Conservation (phyloP, 148 eudicot species). For the Spergularia marina region DNA sequence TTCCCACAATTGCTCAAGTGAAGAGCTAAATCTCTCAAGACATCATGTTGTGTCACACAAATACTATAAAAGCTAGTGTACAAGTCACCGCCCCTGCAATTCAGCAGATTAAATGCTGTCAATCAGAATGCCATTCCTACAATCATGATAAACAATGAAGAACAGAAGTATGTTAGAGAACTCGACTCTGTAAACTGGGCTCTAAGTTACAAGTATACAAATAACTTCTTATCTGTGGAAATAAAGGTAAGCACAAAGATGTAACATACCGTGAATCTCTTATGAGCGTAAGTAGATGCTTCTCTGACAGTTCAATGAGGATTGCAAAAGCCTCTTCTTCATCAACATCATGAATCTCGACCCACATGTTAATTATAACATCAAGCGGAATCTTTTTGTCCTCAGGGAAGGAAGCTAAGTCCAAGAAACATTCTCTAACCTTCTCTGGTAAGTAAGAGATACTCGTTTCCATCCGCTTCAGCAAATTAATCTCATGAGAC, state of each 20-base stretch:
- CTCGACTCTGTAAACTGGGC: background rate
- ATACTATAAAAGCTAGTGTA: conserved; percentile 70
- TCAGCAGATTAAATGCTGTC: background rate
- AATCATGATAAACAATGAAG: background rate
- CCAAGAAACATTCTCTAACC: conserved; percentile 80
- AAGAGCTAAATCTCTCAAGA: conserved; percentile 77
- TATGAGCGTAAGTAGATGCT: conserved; percentile 62
- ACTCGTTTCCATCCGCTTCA: conserved; percentile 69
- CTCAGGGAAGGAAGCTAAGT: conserved; percentile 78
- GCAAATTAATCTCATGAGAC: conserved; percentile 67
- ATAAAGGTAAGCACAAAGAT: background rate
- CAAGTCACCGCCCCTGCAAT: conserved; percentile 66
- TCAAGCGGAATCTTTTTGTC: conserved; percentile 75
- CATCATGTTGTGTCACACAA: conserved; percentile 81
- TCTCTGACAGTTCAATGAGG: conserved; percentile 74
- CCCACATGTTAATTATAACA: conserved; percentile 74
- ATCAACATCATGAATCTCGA: conserved; percentile 68
- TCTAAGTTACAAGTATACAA: background rate
- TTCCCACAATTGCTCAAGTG: conserved; percentile 49
- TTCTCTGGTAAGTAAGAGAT: conserved; percentile 50
- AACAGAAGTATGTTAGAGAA: background rate
- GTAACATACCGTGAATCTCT: conserved; percentile 63
- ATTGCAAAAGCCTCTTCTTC: conserved; percentile 75
- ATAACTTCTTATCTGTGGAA: too few species aligned
- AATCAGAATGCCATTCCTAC: background rate